Evolutionary conservation across 2,329 filamentous ascomycete genomes (phyloP).

Genomic region (Penicillium sp.): DNA sequence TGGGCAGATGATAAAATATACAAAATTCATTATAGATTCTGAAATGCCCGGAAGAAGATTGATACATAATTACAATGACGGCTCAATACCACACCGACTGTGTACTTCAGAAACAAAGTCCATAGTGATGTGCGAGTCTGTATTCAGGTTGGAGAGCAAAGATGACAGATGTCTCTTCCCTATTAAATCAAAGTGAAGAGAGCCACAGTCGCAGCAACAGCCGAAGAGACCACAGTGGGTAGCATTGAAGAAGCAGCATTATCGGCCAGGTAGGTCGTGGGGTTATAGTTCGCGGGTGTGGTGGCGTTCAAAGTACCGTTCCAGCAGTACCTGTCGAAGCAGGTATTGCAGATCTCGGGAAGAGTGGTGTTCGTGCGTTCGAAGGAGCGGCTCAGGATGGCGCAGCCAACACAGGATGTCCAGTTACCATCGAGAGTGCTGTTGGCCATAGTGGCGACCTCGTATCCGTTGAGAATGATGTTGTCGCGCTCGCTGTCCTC

Average conservation of each 20-base stretch:
- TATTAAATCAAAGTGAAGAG: conserved; percentile 15
- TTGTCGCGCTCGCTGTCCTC: conserved; percentile 67
- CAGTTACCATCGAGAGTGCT: conserved; percentile 72
- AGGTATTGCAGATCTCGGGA: conserved; percentile 71
- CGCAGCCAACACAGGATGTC: conserved; percentile 84
- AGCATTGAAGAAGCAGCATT: conserved; percentile 9
- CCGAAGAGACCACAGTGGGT: conserved; percentile 16
- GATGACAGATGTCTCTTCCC: background rate
- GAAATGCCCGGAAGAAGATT: background rate
- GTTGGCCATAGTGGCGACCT: conserved; percentile 82
- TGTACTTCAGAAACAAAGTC: background rate
- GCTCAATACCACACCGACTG: background rate
- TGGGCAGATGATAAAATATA: background rate
- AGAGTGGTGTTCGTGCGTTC: conserved; percentile 68
- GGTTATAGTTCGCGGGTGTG: conserved; percentile 44
- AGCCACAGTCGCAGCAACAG: conserved; percentile 10
- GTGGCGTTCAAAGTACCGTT: conserved; percentile 66
- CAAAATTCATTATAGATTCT: background rate
- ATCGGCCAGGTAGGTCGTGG: conserved; percentile 25
- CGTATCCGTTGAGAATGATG: conserved; percentile 84
- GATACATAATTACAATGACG: background rate
- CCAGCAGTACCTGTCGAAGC: conserved; percentile 90
- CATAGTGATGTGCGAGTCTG: background rate
- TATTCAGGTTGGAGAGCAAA: background rate
- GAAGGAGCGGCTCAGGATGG: conserved; percentile 76